phyloP scores from a whole-genome alignment of 208 protist genomes.

The Trypanosoma cruzi region DNA sequence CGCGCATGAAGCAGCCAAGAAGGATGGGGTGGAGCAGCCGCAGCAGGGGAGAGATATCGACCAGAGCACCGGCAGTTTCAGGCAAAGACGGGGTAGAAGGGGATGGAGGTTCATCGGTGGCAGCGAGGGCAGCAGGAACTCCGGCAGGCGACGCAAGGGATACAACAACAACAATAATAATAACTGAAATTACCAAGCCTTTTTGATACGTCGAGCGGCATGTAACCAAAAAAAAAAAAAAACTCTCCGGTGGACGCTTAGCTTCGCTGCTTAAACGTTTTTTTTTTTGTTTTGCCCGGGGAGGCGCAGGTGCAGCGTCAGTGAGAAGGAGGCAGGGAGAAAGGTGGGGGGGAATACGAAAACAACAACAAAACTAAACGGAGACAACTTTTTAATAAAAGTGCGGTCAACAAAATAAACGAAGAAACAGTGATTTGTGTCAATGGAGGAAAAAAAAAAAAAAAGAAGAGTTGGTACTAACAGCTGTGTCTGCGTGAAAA shows the following conservation, averaged over 20 bases:
- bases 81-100: slow-evolving; percentile 1
- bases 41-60: not conserved
- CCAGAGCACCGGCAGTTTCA: not conserved
- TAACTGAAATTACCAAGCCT: not conserved
- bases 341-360: no score
- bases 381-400: not conserved
- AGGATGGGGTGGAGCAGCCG: not conserved
- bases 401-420: not conserved
- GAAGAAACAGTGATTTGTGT: not conserved
- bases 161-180: slow-evolving; percentile 14
- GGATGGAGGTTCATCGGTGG: slow-evolving; percentile 18
- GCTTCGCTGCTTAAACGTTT: slow-evolving; percentile 19
- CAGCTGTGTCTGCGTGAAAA: not conserved
- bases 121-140: slow-evolving; percentile 13
- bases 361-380: no score
- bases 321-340: no score
- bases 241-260: slow-evolving; percentile 39
- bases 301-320: no score
- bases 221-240: not conserved
- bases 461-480: not conserved
- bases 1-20: not conserved
- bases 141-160: slow-evolving; percentile 8
- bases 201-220: not conserved
- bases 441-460: not conserved
- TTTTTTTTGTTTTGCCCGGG: no score